phyloP scores from a whole-genome alignment of 164 flowering plant species.

The Chimonanthus praecox region DNA sequence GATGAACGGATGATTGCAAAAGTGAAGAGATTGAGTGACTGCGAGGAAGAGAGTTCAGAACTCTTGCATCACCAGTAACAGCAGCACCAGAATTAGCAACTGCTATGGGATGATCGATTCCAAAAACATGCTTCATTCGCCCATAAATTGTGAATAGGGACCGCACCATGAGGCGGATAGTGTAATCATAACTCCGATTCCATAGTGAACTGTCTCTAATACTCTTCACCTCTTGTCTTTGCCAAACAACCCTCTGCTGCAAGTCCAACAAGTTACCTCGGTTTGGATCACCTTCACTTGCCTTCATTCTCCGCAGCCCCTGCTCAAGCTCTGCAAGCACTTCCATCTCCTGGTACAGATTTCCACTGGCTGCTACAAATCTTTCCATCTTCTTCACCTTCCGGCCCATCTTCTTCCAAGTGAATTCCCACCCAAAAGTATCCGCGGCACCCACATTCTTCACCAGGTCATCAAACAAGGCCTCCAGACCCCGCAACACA shows the following conservation, averaged over 20 bases:
- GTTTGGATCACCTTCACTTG: slow-evolving; percentile 29
- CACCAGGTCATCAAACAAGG: slow-evolving; percentile 46
- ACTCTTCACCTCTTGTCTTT: slow-evolving; percentile 65
- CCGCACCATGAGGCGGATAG: slow-evolving; percentile 53
- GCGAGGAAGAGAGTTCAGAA: slow-evolving; percentile 29
- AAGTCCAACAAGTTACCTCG: slow-evolving; percentile 40
- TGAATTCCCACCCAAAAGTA: slow-evolving; percentile 45
- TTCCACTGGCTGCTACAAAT: slow-evolving; percentile 43
- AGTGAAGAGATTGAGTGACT: slow-evolving; percentile 53
- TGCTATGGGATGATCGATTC: slow-evolving; percentile 22
- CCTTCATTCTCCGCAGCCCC: slow-evolving; percentile 56
- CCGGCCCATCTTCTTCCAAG: slow-evolving; percentile 74
- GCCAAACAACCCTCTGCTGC: slow-evolving; percentile 66
- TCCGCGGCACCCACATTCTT: slow-evolving; percentile 20
- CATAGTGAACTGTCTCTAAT: slow-evolving; percentile 60
- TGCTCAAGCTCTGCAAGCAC: slow-evolving; percentile 72
- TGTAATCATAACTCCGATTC: slow-evolving; percentile 68
- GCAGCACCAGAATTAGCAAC: slow-evolving; percentile 10
- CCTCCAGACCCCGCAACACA: slow-evolving; percentile 51
- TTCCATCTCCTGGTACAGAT: slow-evolving; percentile 82
- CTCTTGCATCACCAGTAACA: slow-evolving; percentile 15
- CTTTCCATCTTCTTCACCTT: slow-evolving; percentile 82
- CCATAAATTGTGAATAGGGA: slow-evolving; percentile 60
- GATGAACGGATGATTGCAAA: slow-evolving; percentile 49
- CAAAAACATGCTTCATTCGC: slow-evolving; percentile 72